Evolutionary conservation across 805 yeast genomes (phyloP).

Genomic region (Ogataea nonfermentans): DNA sequence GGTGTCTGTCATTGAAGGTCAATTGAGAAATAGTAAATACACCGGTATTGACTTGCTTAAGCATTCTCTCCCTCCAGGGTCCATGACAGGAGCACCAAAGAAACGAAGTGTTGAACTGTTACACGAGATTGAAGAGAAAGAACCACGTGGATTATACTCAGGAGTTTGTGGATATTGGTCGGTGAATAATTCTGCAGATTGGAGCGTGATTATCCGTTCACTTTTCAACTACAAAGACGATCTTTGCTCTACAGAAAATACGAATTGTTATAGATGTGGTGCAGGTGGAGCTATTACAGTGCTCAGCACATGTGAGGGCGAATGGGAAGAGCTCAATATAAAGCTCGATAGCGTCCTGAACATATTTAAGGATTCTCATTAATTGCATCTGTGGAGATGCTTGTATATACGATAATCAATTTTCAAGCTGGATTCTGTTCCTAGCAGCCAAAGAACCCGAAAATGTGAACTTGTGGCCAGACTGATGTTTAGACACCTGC

Average conservation of each 20-base stretch:
- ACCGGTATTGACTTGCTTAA: slow-evolving; percentile 78
- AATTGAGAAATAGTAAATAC: slow-evolving; percentile 37
- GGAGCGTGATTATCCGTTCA: slow-evolving; percentile 94
- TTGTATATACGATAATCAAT: slow-evolving; percentile 20
- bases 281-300: slow-evolving; percentile 99
- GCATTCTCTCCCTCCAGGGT: slow-evolving; percentile 91
- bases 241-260: slow-evolving; percentile 16
- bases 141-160: slow-evolving; percentile 81
- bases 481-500: slow-evolving; percentile 9
- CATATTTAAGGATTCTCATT: slow-evolving; percentile 43
- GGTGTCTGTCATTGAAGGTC: slow-evolving; percentile 84
- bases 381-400: neutral
- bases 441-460: slow-evolving; percentile 35
- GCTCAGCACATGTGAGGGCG: slow-evolving; percentile 76
- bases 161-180: slow-evolving; percentile 98
- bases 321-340: slow-evolving; percentile 86
- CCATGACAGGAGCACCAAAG: slow-evolving; percentile 99
- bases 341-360: slow-evolving; percentile 80
- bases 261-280: slow-evolving; percentile 74
- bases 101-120: slow-evolving; percentile 84
- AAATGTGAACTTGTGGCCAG: slow-evolving; percentile 21
- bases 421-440: slow-evolving; percentile 31
- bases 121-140: slow-evolving; percentile 52
- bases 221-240: slow-evolving; percentile 64
- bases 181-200: slow-evolving; percentile 79